phyloP scores from a whole-genome alignment of 2,329 filamentous ascomycete species.

The Ophiocordyceps camponoti-rufipedis region DNA sequence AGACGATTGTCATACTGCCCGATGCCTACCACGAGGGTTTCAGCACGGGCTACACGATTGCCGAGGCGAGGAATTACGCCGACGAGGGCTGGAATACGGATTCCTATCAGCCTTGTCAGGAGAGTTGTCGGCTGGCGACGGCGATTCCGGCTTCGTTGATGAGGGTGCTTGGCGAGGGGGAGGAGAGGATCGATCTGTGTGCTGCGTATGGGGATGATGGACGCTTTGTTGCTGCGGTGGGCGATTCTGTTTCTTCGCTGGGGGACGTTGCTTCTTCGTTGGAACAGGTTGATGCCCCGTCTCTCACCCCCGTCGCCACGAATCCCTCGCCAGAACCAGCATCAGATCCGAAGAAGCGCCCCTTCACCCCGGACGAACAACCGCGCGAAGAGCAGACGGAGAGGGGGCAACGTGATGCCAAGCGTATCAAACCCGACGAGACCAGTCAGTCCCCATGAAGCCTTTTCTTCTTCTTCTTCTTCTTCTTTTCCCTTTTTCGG shows the following conservation, averaged over 20 bases:
- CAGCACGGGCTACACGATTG: constrained; percentile 21
- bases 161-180: constrained; percentile 12
- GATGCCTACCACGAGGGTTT: constrained; percentile 22
- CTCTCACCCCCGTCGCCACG: no score
- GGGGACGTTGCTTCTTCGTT: no score
- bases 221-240: neutral
- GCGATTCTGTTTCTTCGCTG: no score
- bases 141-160: constrained; percentile 18
- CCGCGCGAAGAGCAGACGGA: neutral
- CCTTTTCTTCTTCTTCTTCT: neutral
- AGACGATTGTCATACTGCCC: constrained; percentile 20
- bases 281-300: no score
- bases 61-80: constrained; percentile 21
- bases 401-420: no score
- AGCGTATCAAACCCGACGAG: no score
- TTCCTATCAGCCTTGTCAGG: constrained; percentile 16
- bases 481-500: neutral
- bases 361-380: neutral
- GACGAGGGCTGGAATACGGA: constrained; percentile 16
- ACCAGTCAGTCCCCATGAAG: neutral
- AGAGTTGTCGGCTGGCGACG: constrained; percentile 14
- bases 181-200: constrained; percentile 16
- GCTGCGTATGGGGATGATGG: constrained; percentile 8
- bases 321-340: no score
- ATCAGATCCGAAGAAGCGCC: no score